A percentile compares a stretch with the other conserved stretches of the same genome.
Evolutionary conservation across 1,284 basidiomycete genomes (phyloP).

Genomic region (Omphalotus olearius): DNA sequence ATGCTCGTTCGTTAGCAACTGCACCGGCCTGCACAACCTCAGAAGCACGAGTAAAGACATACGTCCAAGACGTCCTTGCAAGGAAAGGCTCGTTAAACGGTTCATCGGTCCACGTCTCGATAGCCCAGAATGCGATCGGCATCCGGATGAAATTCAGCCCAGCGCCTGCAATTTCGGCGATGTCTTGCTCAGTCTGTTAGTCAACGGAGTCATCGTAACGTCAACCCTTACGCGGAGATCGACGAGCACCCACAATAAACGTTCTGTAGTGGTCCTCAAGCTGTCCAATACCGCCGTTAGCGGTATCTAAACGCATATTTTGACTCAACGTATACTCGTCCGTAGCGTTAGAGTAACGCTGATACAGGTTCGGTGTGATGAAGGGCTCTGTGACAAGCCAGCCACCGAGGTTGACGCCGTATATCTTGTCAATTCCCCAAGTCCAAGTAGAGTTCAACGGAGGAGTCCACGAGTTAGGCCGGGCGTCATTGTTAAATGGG

Average conservation of each 20-base stretch:
- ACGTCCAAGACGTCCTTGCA: conserved; percentile 42
- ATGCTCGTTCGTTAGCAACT: conserved; percentile 12
- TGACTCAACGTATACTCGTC: conserved; percentile 59
- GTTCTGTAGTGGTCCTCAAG: conserved; percentile 73
- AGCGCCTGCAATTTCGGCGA: conserved; percentile 67
- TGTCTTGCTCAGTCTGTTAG: conserved; percentile 71
- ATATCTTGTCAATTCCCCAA: conserved; percentile 61
- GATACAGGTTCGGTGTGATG: conserved; percentile 56
- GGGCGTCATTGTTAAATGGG: conserved; percentile 72
- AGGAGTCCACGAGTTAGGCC: conserved; percentile 70
- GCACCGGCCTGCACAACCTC: not conserved
- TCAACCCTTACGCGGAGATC: conserved; percentile 15
- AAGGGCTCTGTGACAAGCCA: conserved; percentile 56
- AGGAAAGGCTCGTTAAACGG: conserved; percentile 48
- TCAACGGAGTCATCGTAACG: not conserved
- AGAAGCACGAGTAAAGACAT: conserved; percentile 15
- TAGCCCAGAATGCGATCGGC: conserved; percentile 69
- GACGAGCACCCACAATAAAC: conserved; percentile 49
- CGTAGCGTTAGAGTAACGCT: conserved; percentile 38
- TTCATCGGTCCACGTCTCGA: conserved; percentile 45
- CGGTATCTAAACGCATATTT: conserved; percentile 45
- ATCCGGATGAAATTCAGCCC: conserved; percentile 70
- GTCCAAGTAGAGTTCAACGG: conserved; percentile 69
- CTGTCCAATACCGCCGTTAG: conserved; percentile 47
- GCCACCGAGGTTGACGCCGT: conserved; percentile 64